Evolutionary conservation across 495 filamentous ascomycete genomes (phyloP).

Genomic region (Darksidea phi): DNA sequence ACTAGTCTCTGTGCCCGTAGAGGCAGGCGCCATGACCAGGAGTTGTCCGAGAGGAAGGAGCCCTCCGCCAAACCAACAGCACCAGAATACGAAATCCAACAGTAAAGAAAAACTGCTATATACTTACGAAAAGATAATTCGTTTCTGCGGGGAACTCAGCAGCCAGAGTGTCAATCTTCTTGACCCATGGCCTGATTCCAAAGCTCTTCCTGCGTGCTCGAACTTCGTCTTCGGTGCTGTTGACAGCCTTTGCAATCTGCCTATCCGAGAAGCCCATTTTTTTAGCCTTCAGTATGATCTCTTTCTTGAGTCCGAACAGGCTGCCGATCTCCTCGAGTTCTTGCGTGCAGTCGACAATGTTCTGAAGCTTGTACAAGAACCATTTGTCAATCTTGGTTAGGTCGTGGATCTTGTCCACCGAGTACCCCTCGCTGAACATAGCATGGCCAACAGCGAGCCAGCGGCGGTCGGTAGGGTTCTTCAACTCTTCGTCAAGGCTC

Average conservation of each 20-base stretch:
- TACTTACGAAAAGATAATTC: conserved; percentile 59
- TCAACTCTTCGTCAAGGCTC: conserved; percentile 82
- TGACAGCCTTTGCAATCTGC: conserved; percentile 87
- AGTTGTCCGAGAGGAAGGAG: too few species aligned
- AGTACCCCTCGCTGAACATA: conserved; percentile 94
- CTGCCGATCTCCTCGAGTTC: conserved; percentile 87
- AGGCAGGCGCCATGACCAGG: too few species aligned
- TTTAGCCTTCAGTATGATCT: conserved; percentile 85
- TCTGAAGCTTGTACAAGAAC: conserved; percentile 97
- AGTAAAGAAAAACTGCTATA: too few species aligned
- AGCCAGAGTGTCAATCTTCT: conserved; percentile 96
- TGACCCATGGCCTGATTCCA: conserved; percentile 84
- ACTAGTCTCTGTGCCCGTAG: too few species aligned
- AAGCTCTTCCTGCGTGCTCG: conserved; percentile 81
- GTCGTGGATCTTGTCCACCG: conserved; percentile 85
- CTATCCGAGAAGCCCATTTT: conserved; percentile 96
- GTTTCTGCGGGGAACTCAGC: conserved; percentile 97
- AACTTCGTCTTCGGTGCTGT: conserved; percentile 83
- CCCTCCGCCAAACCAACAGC: too few species aligned
- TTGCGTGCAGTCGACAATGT: conserved; percentile 84
- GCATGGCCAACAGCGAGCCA: conserved; percentile 98
- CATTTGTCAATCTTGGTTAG: conserved; percentile 94
- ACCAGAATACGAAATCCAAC: too few species aligned
- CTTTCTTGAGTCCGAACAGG: conserved; percentile 80
- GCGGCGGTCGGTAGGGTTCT: conserved; percentile 89